Base-by-base conservation (phyloP, 805 yeast species). In the Ogataea paraovalis region DNA sequence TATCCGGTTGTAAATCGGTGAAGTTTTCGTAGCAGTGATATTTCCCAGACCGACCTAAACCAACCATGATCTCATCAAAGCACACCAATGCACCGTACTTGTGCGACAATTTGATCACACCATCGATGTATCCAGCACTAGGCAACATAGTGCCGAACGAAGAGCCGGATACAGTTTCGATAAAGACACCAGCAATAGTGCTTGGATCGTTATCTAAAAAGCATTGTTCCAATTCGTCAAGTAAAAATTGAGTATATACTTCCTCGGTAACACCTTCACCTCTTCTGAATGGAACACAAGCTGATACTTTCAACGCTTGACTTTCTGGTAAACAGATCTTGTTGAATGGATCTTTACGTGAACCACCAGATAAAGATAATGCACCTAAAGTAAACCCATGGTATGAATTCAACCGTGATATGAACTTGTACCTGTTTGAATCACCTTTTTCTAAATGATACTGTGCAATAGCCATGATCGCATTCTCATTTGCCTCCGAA, bases 401-500 rank as follows among this genome's bases (percentile, higher is more conserved):
- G 57, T 74, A 75, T 4, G 76, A 66, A 46, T 63, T 44, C 59
- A 60, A 30, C 68, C 66, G 52, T 71, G 79, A 44, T 69, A 61
- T 71, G 44, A 71, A 65, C 48, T 73, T 68, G 49, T 57, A 53
- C 51, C 74, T 68, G 27, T 64, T 58, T 10, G 67, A 61, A 48
- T 68, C 69, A 28, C 72, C 71, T 27, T 62, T 67, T 56, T 74
- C 78, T 37, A 66, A 53, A 49, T 65, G 70, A 54, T 73, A 72
- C 57, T 73, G 77, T 52, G 64, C 62, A 18, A 85, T 85, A 62
- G 83, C 82, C 61, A 83, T 84, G 57, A 84, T 63, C 3, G 89
- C 89, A 23, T 87, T 87, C 59, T 84, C 91, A 55, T 84, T 84
- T 41, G 90, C 87, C 61, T 84, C 91, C 18, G 88, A 74, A 42